A percentile compares a stretch with the other conserved stretches of the same genome.
Conservation (phyloP, 768 basidiomycete genomes). For the Coprinellus aureogranulatus region DNA sequence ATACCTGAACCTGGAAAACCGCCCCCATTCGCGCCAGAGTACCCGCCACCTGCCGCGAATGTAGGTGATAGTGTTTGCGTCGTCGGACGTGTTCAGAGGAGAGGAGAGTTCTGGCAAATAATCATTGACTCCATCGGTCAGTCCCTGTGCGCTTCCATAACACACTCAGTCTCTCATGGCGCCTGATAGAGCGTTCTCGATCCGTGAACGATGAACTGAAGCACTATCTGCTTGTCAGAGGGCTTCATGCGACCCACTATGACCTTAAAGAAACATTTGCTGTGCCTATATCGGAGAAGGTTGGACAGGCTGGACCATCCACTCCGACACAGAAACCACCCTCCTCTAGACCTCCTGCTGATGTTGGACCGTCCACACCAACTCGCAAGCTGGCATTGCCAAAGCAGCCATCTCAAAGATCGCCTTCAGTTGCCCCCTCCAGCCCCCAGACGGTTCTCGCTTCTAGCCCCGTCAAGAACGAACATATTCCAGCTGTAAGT, state of each 20-base stretch:
- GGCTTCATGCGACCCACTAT: constrained; percentile 55
- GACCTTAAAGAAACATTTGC: constrained; percentile 48
- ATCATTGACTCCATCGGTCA: constrained; percentile 51
- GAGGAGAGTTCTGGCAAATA: constrained; percentile 41
- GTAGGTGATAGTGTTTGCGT: constrained; percentile 49
- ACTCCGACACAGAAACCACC: neutral
- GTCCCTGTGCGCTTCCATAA: constrained; percentile 12
- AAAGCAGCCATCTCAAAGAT: constrained; percentile 12
- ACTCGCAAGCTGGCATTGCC: constrained; percentile 7
- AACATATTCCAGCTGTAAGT: constrained; percentile 12
- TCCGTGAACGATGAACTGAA: constrained; percentile 58
- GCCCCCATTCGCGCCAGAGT: constrained; percentile 9
- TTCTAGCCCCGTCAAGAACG: constrained; percentile 4
- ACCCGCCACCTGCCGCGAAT: constrained; percentile 36
- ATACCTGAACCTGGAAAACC: constrained; percentile 12
- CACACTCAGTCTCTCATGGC: constrained; percentile 1
- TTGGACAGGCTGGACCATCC: neutral
- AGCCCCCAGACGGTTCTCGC: constrained; percentile 16
- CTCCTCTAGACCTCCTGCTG: no score
- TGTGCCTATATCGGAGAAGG: constrained; percentile 33
- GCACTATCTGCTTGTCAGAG: constrained; percentile 53
- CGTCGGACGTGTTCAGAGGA: constrained; percentile 42
- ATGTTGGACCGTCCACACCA: constrained; percentile 5
- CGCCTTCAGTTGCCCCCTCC: constrained; percentile 18
- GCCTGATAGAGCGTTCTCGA: constrained; percentile 38